Evolutionary conservation across 805 yeast species (phyloP).

Genomic region (Maudiozyma pseudohumilis): DNA sequence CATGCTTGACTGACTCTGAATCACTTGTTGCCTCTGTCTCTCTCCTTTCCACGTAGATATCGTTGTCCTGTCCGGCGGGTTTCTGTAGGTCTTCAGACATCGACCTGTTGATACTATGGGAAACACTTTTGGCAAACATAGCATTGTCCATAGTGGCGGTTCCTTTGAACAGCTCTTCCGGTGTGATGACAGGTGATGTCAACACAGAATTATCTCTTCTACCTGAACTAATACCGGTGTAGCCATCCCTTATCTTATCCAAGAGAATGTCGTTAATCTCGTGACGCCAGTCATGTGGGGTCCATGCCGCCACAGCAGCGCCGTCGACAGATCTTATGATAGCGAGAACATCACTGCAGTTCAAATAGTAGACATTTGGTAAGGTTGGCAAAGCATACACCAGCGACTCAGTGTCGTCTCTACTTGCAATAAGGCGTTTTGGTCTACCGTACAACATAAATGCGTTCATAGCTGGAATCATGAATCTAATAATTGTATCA

Average conservation of each 20-base stretch:
- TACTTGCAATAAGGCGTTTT: constrained; percentile 45
- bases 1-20: no score
- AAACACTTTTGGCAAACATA: not conserved
- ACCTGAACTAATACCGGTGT: constrained; percentile 66
- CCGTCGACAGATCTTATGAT: constrained; percentile 22
- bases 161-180: constrained; percentile 27
- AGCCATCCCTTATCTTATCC: constrained; percentile 45
- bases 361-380: constrained; percentile 55
- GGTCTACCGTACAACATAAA: constrained; percentile 72
- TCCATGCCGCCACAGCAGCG: constrained; percentile 39
- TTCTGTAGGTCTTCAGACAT: not conserved
- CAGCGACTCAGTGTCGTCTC: constrained; percentile 43
- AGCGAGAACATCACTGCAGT: constrained; percentile 46
- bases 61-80: not conserved
- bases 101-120: not conserved
- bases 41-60: no score
- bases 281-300: constrained; percentile 46
- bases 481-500: constrained; percentile 62
- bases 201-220: constrained; percentile 55
- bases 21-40: no score
- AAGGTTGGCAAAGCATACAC: constrained; percentile 66
- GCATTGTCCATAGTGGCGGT: constrained; percentile 1
- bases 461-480: constrained; percentile 60
- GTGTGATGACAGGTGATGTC: constrained; percentile 36
- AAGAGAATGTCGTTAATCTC: constrained; percentile 47